A percentile compares a stretch with the other conserved stretches of the same genome.
phyloP scores from a whole-genome alignment of 179 eudicot genomes.

The Corrigiola litoralis region DNA sequence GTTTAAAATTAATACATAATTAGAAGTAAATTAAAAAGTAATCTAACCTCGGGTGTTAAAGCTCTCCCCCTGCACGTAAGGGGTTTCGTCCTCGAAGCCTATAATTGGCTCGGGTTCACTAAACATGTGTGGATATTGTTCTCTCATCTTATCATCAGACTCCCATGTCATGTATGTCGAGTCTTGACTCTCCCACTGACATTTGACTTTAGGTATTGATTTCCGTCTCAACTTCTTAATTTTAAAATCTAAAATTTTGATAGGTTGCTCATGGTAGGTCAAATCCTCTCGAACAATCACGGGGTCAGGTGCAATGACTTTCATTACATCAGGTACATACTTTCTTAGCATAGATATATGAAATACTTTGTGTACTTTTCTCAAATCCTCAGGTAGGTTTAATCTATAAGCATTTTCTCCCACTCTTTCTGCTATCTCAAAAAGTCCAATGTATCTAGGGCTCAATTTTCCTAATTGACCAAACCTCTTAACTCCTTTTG shows the following conservation, averaged over 20 bases:
- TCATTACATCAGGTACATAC: not conserved
- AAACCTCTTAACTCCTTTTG: not conserved
- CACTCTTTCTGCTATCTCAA: not conserved
- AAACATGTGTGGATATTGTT: too few species aligned
- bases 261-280: not conserved
- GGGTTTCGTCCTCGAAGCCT: too few species aligned
- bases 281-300: not conserved
- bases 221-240: not conserved
- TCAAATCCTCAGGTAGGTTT: not conserved
- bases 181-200: too few species aligned
- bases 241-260: not conserved
- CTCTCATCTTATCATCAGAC: too few species aligned
- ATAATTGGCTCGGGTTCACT: too few species aligned
- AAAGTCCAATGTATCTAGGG: not conserved
- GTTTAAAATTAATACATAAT: too few species aligned
- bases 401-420: not conserved
- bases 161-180: too few species aligned
- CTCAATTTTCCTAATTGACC: not conserved
- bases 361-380: not conserved
- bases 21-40: too few species aligned
- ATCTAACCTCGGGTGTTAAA: too few species aligned
- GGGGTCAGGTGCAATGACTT: not conserved
- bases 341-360: not conserved
- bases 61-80: too few species aligned
- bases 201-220: too few species aligned